Conservation (phyloP, 1,284 basidiomycete species). For the Coniferiporia sulphurascens region DNA sequence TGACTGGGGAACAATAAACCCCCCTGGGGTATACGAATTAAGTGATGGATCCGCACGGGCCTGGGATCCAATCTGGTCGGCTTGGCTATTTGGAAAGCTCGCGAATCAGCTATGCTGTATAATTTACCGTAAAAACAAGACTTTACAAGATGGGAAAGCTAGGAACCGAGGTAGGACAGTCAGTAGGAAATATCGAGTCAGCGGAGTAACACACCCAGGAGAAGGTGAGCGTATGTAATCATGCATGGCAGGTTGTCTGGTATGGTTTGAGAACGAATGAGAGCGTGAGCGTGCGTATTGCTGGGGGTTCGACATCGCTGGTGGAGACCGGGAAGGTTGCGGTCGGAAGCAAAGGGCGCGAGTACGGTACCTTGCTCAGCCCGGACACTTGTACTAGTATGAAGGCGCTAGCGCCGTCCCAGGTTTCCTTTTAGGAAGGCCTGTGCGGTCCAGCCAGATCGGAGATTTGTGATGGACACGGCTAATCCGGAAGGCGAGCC, state of each 20-base stretch:
- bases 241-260: conserved; percentile 1
- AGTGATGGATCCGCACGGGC: neutral
- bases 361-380: neutral
- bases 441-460: too few relatives aligned
- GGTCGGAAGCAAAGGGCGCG: neutral
- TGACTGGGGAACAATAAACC: conserved; percentile 8
- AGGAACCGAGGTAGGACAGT: neutral
- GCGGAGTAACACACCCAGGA: conserved; percentile 7
- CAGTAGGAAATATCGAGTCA: neutral
- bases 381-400: neutral
- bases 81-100: neutral
- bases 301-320: conserved; percentile 9
- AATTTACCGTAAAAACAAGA: neutral
- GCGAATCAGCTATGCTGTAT: neutral
- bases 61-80: neutral
- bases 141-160: conserved; percentile 10
- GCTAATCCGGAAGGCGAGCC: too few relatives aligned
- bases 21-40: conserved; percentile 3
- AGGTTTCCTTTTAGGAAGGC: too few relatives aligned
- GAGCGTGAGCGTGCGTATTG: conserved; percentile 8
- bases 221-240: conserved; percentile 1
- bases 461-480: too few relatives aligned
- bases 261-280: conserved; percentile 11
- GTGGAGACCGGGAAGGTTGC: neutral
- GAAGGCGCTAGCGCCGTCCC: neutral